phyloP scores from a whole-genome alignment of 805 yeast genomes.

The Lipomyces anomalus region DNA sequence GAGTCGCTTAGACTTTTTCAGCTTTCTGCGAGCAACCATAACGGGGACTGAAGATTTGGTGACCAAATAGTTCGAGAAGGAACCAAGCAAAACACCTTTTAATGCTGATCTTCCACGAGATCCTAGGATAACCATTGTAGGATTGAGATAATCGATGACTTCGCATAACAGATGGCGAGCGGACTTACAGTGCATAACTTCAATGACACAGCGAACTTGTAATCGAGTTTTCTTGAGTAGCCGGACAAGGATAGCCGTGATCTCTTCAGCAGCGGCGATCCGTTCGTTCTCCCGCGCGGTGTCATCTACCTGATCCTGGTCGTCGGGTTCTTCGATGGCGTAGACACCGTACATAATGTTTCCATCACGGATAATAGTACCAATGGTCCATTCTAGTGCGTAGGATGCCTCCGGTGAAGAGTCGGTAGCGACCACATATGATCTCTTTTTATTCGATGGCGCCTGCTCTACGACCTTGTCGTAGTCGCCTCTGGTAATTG shows the following conservation, averaged over 20 bases:
- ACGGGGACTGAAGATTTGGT: constrained; percentile 69
- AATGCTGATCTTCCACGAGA: constrained; percentile 68
- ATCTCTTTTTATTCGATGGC: constrained; percentile 36
- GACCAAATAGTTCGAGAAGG: constrained; percentile 65
- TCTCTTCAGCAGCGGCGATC: constrained; percentile 34
- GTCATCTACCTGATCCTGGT: constrained; percentile 4
- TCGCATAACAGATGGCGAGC: constrained; percentile 67
- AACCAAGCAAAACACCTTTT: constrained; percentile 68
- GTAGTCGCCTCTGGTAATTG: constrained; percentile 63
- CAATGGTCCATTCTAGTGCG: constrained; percentile 84
- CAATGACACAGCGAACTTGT: constrained; percentile 67
- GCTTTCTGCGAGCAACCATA: constrained; percentile 70
- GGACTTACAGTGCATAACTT: constrained; percentile 69
- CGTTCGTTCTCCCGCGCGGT: constrained; percentile 36
- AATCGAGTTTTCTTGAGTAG: constrained; percentile 59
- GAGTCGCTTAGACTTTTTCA: constrained; percentile 53
- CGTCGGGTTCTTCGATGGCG: constrained; percentile 34
- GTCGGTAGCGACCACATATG: constrained; percentile 75
- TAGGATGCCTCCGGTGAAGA: constrained; percentile 74
- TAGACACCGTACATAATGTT: constrained; percentile 67
- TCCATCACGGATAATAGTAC: constrained; percentile 76
- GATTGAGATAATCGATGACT: constrained; percentile 63
- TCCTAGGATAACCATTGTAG: constrained; percentile 69
- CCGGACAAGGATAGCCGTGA: constrained; percentile 38
- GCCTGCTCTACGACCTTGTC: constrained; percentile 39